phyloP scores from a whole-genome alignment of 164 flowering plant species.

The Umbilicus rupestris region DNA sequence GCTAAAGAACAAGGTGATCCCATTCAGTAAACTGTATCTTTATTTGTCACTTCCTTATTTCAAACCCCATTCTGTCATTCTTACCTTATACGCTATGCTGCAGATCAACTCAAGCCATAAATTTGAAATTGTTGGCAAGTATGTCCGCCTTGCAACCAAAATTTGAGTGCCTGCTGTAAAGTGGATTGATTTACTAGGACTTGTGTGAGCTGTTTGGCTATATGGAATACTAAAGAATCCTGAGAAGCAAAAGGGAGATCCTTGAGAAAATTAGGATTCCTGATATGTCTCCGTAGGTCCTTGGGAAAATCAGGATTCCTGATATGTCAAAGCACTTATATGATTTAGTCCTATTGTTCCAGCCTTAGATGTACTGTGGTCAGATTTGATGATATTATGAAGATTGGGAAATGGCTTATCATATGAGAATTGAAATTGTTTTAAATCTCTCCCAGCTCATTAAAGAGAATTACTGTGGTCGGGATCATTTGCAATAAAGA shows the following conservation, averaged over 20 bases:
- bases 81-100: conserved; percentile 8
- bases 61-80: neutral
- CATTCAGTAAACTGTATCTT: neutral
- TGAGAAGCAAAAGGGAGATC: neutral
- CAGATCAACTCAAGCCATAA: conserved; percentile 76
- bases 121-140: conserved; percentile 44
- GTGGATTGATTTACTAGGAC: neutral
- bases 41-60: neutral
- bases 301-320: too few species aligned
- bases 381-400: too few species aligned
- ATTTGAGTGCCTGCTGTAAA: conserved; percentile 12
- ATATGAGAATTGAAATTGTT: too few species aligned
- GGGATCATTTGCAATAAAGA: too few species aligned
- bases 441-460: too few species aligned
- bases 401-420: too few species aligned
- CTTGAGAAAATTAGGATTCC: neutral
- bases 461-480: too few species aligned
- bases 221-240: neutral
- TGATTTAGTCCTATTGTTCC: too few species aligned
- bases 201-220: neutral
- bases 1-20: conserved; percentile 48
- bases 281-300: too few species aligned
- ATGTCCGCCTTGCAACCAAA: conserved; percentile 40
- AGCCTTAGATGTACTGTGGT: too few species aligned
- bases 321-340: too few species aligned